Evolutionary conservation across 2,329 filamentous ascomycete genomes (phyloP).

Genomic region (Cercospora citrullina): DNA sequence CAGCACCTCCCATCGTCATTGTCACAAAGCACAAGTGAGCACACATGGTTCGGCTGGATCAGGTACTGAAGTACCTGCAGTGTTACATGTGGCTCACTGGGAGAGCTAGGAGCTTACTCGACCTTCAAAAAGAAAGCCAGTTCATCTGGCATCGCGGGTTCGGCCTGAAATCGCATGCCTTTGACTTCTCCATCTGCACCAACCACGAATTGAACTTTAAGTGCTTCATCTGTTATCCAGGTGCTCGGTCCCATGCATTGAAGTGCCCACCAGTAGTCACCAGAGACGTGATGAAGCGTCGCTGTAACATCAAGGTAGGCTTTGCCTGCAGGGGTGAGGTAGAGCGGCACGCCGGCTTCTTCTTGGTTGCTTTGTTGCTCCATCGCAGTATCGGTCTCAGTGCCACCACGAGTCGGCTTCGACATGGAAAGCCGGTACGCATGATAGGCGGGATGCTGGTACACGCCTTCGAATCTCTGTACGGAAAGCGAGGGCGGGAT

Average conservation of each 20-base stretch:
- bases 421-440: slow-evolving; percentile 6
- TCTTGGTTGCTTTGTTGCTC: not conserved
- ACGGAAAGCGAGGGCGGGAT: slow-evolving; percentile 5
- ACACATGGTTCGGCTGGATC: not conserved
- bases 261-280: slow-evolving; percentile 20
- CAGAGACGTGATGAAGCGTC: slow-evolving; percentile 18
- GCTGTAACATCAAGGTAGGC: slow-evolving; percentile 4
- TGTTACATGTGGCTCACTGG: not conserved
- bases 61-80: not conserved
- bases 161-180: slow-evolving; percentile 18
- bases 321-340: slow-evolving; percentile 10
- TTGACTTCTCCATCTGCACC: slow-evolving; percentile 13
- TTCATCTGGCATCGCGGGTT: slow-evolving; percentile 11
- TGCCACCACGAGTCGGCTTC: not conserved
- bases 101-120: slow-evolving; percentile 1
- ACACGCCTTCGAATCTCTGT: slow-evolving; percentile 13
- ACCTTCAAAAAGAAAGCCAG: slow-evolving; percentile 21
- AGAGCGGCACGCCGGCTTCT: slow-evolving; percentile 5
- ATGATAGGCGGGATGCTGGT: slow-evolving; percentile 17
- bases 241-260: slow-evolving; percentile 8
- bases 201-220: slow-evolving; percentile 19
- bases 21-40: not conserved
- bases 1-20: not conserved
- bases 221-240: slow-evolving; percentile 18
- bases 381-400: not conserved